A percentile compares a stretch with the other conserved stretches of the same genome.
Conservation (phyloP, 352 stramenopile genomes). For the Phytophthora parvispora region DNA sequence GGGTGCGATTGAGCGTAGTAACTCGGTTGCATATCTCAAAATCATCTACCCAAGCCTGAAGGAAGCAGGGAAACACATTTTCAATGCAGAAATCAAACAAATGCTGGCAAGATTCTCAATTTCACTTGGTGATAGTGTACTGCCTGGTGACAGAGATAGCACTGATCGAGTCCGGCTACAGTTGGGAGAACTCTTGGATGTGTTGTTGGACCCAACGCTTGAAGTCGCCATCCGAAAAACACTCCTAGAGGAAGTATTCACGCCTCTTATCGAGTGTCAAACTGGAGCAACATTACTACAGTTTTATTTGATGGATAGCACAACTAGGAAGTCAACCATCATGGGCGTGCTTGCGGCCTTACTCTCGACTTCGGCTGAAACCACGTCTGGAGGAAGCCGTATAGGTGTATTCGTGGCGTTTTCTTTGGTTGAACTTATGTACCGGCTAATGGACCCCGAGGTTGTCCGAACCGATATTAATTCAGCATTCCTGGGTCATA, state of each 20-base stretch:
- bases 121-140: conserved; percentile 4
- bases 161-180: conserved; percentile 15
- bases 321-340: conserved; percentile 38
- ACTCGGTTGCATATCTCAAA: conserved; percentile 51
- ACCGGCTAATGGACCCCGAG: conserved; percentile 69
- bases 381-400: conserved; percentile 32
- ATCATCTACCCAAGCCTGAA: conserved; percentile 73
- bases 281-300: conserved; percentile 36
- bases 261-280: conserved; percentile 58
- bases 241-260: conserved; percentile 64
- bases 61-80: conserved; percentile 68
- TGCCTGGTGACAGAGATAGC: neutral
- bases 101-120: conserved; percentile 55
- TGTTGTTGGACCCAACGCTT: conserved; percentile 52
- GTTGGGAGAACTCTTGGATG: conserved; percentile 45
- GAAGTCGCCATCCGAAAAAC: conserved; percentile 50
- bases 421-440: conserved; percentile 74
- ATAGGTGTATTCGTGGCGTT: conserved; percentile 71
- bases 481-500: conserved; percentile 71
- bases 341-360: conserved; percentile 65
- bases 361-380: conserved; percentile 63
- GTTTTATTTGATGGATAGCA: conserved; percentile 59
- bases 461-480: conserved; percentile 77
- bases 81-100: conserved; percentile 57
- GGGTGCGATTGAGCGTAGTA: conserved; percentile 63